These are phyloP conservation scores for Triangularia setosa DNA, from an alignment of 2,329 filamentous ascomycete genomes.

Conservation along the genomic window DNA sequence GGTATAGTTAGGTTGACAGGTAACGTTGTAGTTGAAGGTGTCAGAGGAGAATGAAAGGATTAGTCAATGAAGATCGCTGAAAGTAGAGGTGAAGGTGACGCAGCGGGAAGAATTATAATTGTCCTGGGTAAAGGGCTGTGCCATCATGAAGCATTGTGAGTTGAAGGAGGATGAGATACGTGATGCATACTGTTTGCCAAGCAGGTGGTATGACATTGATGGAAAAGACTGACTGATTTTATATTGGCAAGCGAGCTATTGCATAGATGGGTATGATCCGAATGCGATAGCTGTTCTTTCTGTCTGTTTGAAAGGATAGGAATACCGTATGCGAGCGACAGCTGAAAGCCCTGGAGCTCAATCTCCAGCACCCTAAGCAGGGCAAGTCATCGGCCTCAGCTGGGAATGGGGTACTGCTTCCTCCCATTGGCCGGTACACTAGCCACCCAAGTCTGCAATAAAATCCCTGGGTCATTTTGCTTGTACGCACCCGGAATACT, in stretches of 20 bases:
- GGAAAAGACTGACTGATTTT: background rate
- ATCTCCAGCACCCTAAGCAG: background rate
- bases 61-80: background rate
- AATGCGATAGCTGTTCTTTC: background rate
- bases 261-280: background rate
- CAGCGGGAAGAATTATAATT: too few relatives aligned
- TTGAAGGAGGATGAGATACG: background rate
- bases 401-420: slow-evolving; percentile 40
- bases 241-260: background rate
- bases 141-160: background rate
- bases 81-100: background rate
- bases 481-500: slow-evolving; percentile 27
- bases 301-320: too few relatives aligned
- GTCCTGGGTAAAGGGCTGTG: background rate
- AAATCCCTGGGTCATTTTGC: slow-evolving; percentile 25
- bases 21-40: background rate
- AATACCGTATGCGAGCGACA: background rate
- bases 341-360: too few relatives aligned
- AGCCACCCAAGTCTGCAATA: slow-evolving; percentile 34
- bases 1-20: too few relatives aligned
- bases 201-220: background rate
- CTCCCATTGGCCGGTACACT: slow-evolving; percentile 34
- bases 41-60: too few relatives aligned
- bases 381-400: slow-evolving; percentile 34
- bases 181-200: background rate